A percentile compares a stretch with the other conserved stretches of the same genome.
Evolutionary conservation across 129 eudicot genomes (phyloP).

Genomic region (Centaurea solstitialis): DNA sequence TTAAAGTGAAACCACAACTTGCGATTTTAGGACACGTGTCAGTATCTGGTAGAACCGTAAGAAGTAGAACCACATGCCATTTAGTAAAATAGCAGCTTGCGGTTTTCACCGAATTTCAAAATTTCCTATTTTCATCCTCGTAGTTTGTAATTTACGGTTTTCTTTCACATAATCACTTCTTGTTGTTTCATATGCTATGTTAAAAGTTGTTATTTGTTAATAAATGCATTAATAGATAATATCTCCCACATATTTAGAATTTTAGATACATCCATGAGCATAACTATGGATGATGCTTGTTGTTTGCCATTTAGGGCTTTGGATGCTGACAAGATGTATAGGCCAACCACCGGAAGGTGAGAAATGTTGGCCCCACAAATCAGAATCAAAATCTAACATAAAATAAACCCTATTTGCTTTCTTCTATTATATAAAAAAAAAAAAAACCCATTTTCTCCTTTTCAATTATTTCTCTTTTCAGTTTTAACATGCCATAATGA

Average conservation of each 20-base stretch:
- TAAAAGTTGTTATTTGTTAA: too few species aligned
- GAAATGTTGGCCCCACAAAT: slow-evolving; percentile 64
- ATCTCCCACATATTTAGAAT: background rate
- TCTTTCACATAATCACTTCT: too few species aligned
- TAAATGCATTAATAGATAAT: too few species aligned
- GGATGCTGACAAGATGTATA: slow-evolving; percentile 29
- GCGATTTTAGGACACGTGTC: too few species aligned
- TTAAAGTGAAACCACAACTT: too few species aligned
- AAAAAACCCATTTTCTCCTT: background rate
- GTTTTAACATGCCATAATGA: background rate
- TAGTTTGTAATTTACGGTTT: too few species aligned
- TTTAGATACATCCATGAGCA: background rate
- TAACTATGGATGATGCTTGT: slow-evolving; percentile 8
- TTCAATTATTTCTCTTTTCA: background rate
- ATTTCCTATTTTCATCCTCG: too few species aligned
- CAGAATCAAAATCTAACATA: slow-evolving; percentile 55
- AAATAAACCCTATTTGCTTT: slow-evolving; percentile 11
- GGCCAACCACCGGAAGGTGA: slow-evolving; percentile 53
- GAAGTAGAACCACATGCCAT: too few species aligned
- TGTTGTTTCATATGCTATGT: too few species aligned
- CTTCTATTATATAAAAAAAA: slow-evolving; percentile 5
- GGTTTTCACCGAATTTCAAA: too few species aligned
- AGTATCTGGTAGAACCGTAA: too few species aligned
- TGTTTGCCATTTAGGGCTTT: slow-evolving; percentile 18
- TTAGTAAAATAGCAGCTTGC: too few species aligned